These are phyloP conservation scores for Grammothele lineata DNA, from an alignment of 768 basidiomycete genomes.

Conservation along the genomic window DNA sequence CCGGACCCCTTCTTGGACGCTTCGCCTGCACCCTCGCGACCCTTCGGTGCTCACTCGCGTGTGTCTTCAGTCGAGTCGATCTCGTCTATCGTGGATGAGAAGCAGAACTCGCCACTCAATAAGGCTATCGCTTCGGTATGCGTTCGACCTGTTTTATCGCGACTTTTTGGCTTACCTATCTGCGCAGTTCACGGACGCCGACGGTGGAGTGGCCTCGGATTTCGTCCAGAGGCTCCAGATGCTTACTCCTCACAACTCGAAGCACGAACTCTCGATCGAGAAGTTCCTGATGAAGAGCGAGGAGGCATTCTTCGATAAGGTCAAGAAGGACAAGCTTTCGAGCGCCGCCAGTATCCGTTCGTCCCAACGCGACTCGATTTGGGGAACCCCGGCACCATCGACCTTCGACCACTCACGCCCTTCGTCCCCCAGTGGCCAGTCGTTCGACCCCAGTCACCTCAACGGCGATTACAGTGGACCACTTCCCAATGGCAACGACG, in stretches of 20 bases:
- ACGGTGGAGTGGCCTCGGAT: conserved; percentile 86
- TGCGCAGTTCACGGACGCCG: conserved; percentile 82
- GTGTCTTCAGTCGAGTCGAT: conserved; percentile 88
- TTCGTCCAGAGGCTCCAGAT: conserved; percentile 82
- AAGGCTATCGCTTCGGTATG: conserved; percentile 86
- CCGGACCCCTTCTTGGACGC: conserved; percentile 87
- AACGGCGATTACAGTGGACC: conserved; percentile 48
- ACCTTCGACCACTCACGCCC: conserved; percentile 63
- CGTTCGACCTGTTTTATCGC: conserved; percentile 16
- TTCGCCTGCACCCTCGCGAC: conserved; percentile 49
- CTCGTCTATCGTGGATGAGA: conserved; percentile 87
- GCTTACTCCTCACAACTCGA: conserved; percentile 83
- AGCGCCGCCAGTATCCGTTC: conserved; percentile 78
- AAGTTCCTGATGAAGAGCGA: conserved; percentile 88
- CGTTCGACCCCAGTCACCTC: conserved; percentile 40
- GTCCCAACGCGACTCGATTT: conserved; percentile 75
- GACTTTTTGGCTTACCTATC: background rate
- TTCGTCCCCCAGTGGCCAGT: conserved; percentile 52
- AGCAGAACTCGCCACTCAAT: conserved; percentile 85
- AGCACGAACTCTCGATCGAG: conserved; percentile 88
- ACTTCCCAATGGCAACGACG: conserved; percentile 39
- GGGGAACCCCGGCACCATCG: conserved; percentile 67
- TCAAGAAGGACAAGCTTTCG: conserved; percentile 82
- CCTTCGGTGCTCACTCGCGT: conserved; percentile 79
- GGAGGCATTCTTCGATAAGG: conserved; percentile 88